A percentile compares a stretch with the other conserved stretches of the same genome.
phyloP scores from a whole-genome alignment of 352 stramenopile genomes.

The Phytopythium kandeliae region DNA sequence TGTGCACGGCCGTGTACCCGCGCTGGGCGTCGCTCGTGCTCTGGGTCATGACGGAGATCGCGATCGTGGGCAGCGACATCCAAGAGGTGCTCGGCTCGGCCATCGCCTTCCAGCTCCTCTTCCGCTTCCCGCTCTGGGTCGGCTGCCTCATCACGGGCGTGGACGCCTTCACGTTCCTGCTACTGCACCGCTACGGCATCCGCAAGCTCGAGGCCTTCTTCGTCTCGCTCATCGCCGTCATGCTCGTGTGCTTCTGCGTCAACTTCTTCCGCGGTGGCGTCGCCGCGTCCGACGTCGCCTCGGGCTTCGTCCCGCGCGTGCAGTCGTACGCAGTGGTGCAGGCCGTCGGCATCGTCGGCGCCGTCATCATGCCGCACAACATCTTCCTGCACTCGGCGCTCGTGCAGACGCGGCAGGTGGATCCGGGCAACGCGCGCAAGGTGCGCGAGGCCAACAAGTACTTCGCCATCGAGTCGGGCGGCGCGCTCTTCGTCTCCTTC shows the following conservation, averaged over 20 bases:
- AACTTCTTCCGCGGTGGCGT: constrained; percentile 87
- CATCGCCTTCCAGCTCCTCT: constrained; percentile 90
- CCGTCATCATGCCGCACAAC: constrained; percentile 97
- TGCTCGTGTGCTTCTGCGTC: constrained; percentile 91
- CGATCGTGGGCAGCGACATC: constrained; percentile 90
- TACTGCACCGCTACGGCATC: constrained; percentile 90
- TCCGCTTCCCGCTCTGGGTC: constrained; percentile 85
- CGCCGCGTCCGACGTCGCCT: constrained; percentile 52
- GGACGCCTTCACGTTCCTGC: constrained; percentile 94
- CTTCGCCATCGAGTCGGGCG: constrained; percentile 90
- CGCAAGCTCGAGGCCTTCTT: constrained; percentile 93
- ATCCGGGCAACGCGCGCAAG: constrained; percentile 51
- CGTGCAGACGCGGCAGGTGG: constrained; percentile 60
- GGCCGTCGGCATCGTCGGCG: constrained; percentile 90
- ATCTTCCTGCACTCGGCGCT: constrained; percentile 94
- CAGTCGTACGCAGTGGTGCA: constrained; percentile 74
- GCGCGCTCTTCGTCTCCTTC: constrained; percentile 92
- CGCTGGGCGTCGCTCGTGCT: constrained; percentile 69
- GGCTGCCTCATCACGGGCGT: constrained; percentile 86
- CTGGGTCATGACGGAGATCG: constrained; percentile 92
- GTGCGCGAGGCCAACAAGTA: constrained; percentile 90
- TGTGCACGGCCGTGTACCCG: constrained; percentile 79
- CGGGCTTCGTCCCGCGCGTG: constrained; percentile 77
- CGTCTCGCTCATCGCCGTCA: constrained; percentile 88
- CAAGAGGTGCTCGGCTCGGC: constrained; percentile 91